Base-by-base conservation (phyloP, 2,329 filamentous ascomycete species). In the Paecilomyces dactylethromorphus region DNA sequence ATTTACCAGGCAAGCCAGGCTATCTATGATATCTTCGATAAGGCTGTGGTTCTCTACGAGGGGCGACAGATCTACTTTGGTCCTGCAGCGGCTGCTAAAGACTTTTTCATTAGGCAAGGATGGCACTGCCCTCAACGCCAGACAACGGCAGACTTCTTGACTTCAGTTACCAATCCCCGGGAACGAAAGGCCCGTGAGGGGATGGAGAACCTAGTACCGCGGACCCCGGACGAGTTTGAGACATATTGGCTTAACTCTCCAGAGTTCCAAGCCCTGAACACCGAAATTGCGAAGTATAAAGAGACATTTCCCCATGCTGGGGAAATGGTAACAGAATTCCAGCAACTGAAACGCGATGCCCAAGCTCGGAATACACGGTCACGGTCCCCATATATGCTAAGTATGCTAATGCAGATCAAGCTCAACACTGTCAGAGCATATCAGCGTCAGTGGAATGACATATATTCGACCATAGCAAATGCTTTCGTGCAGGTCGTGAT, bases 351-450 rank as follows among this genome's bases (percentile, higher is more conserved):
- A n/a, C n/a, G n/a, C n/a, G n/a, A n/a, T n/a, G 31, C 31, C 6
- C 31, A 32, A 32, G 31, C 31, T 12, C 5, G 12, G 5, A 5
- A 32, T 32, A 32, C 31, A 6, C 31, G 31, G 31, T 32, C 31
- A 5, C 5, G 5, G 12, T 94, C 90, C 0, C 90, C 92, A 0
- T 96, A 88, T 72, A 96, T 90, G 0, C 78, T 96, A 90, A 0
- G 92, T 88, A 65, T 32, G 5, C 31, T 12, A 6, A 32, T 32
- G 31, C 92, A 97, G 73, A 74, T 96, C 62, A 72, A 82, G 61
- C 83, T 96, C 5, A 96, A 91, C 70, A 78, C 95, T 26, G 88
- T 86, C 80, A 86, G 92, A 68, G 91, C 90, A 1, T 92, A 87
- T 74, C 83, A 85, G 66, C 85, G 92, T 45, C 79, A 96, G 8